phyloP scores from a whole-genome alignment of 352 stramenopile species.

The Globisporangium radiosum region DNA sequence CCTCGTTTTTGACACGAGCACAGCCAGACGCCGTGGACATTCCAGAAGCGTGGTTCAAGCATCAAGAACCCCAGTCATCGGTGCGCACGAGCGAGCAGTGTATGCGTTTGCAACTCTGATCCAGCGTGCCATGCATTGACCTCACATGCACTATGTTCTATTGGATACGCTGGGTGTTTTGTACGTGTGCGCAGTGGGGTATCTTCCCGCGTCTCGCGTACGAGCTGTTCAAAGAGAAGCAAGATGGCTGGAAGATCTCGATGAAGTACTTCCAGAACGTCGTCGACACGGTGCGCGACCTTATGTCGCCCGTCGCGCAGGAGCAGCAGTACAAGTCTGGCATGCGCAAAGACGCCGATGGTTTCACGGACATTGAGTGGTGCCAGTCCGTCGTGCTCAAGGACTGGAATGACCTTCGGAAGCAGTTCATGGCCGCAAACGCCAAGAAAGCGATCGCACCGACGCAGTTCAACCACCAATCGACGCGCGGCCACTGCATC shows the following conservation, averaged over 20 bases:
- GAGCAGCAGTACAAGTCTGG: slow-evolving; percentile 94
- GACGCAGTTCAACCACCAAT: slow-evolving; percentile 94
- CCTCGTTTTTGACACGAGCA: neutral
- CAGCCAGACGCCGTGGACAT: slow-evolving; percentile 89
- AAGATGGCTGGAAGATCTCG: slow-evolving; percentile 94
- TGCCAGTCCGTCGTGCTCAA: slow-evolving; percentile 90
- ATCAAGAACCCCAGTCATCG: slow-evolving; percentile 80
- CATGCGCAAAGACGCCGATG: slow-evolving; percentile 92
- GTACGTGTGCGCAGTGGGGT: slow-evolving; percentile 52
- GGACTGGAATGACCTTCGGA: slow-evolving; percentile 90
- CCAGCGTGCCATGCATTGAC: neutral
- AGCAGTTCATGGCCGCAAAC: slow-evolving; percentile 89
- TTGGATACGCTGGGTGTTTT: neutral
- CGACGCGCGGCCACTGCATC: slow-evolving; percentile 92
- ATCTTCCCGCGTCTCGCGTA: slow-evolving; percentile 91
- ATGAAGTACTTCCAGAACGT: slow-evolving; percentile 98
- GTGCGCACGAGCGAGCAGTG: slow-evolving; percentile 9
- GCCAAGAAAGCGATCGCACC: slow-evolving; percentile 90
- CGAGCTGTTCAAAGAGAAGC: slow-evolving; percentile 92
- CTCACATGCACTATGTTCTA: neutral
- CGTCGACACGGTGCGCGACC: slow-evolving; percentile 92
- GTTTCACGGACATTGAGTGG: slow-evolving; percentile 95
- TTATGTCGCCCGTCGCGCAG: slow-evolving; percentile 90
- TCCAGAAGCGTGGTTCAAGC: slow-evolving; percentile 92
- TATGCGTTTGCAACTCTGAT: too few species aligned